These are phyloP conservation scores for Limnanthes douglasii DNA, from an alignment of 345 rosid species.

Conservation along the genomic window DNA sequence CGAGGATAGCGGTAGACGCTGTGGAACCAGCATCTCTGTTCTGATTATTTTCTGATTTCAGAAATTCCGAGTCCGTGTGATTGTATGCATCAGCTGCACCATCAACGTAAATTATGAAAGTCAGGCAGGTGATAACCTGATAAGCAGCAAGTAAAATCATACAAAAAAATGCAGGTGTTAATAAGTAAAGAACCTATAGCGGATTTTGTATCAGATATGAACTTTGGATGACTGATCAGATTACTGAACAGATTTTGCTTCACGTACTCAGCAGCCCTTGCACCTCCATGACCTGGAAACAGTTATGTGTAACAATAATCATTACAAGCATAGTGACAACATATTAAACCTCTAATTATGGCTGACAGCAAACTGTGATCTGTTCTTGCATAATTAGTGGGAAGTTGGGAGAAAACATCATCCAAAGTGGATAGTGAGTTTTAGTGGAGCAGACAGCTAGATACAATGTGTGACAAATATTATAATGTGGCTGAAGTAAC, in stretches of 20 bases:
- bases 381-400: no score
- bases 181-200: slow-evolving; percentile 58
- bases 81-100: slow-evolving; percentile 83
- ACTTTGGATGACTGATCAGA: slow-evolving; percentile 88
- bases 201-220: slow-evolving; percentile 81
- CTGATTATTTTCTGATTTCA: slow-evolving; percentile 85
- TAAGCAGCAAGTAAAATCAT: no score
- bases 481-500: no score
- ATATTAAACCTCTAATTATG: no score
- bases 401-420: no score
- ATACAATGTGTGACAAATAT: no score
- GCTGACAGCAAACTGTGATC: no score
- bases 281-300: slow-evolving; percentile 93
- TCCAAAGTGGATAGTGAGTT: no score
- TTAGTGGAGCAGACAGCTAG: no score
- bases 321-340: no score
- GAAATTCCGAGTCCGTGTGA: slow-evolving; percentile 85
- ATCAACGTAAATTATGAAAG: background rate
- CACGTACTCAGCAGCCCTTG: slow-evolving; percentile 97
- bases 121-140: no score
- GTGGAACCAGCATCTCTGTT: slow-evolving; percentile 99
- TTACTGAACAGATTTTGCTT: slow-evolving; percentile 89
- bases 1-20: slow-evolving; percentile 92
- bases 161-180: slow-evolving; percentile 1
- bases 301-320: no score